These are phyloP conservation scores for Solanum acaule DNA, from an alignment of 257 asterid genomes.

Conservation along the genomic window DNA sequence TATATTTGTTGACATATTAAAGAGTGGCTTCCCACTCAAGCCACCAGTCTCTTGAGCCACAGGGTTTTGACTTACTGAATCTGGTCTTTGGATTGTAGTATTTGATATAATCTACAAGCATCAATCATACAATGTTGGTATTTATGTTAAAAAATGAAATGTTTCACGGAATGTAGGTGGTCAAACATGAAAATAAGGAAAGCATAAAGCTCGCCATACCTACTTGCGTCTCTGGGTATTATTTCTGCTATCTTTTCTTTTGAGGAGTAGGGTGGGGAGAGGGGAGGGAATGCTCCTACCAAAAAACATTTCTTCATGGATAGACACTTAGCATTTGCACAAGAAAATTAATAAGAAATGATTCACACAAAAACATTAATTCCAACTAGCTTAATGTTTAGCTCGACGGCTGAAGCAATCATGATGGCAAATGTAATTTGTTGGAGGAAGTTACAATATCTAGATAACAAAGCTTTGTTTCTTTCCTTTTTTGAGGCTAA, in stretches of 20 bases:
- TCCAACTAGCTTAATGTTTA: too few relatives aligned
- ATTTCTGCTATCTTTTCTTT: not conserved
- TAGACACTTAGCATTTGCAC: not conserved
- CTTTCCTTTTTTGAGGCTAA: not conserved
- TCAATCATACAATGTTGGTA: not conserved
- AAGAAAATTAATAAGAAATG: not conserved
- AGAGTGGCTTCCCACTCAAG: constrained; percentile 90
- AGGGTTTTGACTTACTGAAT: constrained; percentile 44
- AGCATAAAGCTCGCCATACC: too few relatives aligned
- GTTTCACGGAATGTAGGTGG: not conserved
- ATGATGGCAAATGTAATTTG: too few relatives aligned
- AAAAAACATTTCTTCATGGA: not conserved
- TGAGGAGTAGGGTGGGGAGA: not conserved
- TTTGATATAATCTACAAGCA: constrained; percentile 76
- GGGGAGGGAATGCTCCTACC: not conserved
- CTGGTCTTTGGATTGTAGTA: constrained; percentile 87
- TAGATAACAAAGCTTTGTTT: not conserved
- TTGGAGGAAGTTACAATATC: not conserved
- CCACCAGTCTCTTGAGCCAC: constrained; percentile 83
- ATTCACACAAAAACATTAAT: too few relatives aligned
- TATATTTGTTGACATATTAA: constrained; percentile 49
- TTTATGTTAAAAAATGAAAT: not conserved
- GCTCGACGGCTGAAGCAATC: too few relatives aligned
- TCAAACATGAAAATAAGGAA: not conserved
- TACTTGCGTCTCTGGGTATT: too few relatives aligned